Evolutionary conservation across 129 eudicot genomes (phyloP).

Genomic region (Sambucus nigra): DNA sequence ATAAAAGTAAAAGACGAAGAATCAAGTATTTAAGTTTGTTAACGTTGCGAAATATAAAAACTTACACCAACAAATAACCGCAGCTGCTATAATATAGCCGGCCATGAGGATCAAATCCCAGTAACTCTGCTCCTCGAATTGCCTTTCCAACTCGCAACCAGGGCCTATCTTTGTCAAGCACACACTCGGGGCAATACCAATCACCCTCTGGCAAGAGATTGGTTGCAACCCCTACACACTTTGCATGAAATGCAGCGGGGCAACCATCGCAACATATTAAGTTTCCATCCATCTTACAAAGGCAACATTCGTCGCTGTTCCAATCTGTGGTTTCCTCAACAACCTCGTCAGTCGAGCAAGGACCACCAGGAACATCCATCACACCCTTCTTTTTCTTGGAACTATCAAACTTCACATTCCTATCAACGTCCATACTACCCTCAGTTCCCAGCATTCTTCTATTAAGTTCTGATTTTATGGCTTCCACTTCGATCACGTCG

Average conservation of each 20-base stretch:
- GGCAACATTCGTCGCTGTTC: constrained; percentile 90
- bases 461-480: constrained; percentile 58
- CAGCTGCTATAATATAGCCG: constrained; percentile 59
- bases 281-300: constrained; percentile 92
- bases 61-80: constrained; percentile 92
- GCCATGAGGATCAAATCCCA: constrained; percentile 73
- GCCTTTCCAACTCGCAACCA: constrained; percentile 35
- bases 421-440: constrained; percentile 30
- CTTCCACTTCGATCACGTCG: constrained; percentile 70
- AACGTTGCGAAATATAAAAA: constrained; percentile 8
- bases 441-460: constrained; percentile 47
- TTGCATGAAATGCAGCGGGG: constrained; percentile 89
- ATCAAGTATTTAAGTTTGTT: constrained; percentile 4
- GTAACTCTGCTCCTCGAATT: constrained; percentile 67
- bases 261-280: constrained; percentile 97
- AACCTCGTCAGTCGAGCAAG: constrained; percentile 56
- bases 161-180: constrained; percentile 38
- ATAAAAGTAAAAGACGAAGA: neutral
- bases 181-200: constrained; percentile 98
- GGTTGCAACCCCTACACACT: constrained; percentile 73
- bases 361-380: constrained; percentile 34
- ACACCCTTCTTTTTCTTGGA: constrained; percentile 33
- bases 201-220: constrained; percentile 82
- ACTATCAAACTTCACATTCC: constrained; percentile 18
- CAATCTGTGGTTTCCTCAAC: constrained; percentile 48